Base-by-base conservation (phyloP, 805 yeast species). In the Kuraishia borneana region DNA sequence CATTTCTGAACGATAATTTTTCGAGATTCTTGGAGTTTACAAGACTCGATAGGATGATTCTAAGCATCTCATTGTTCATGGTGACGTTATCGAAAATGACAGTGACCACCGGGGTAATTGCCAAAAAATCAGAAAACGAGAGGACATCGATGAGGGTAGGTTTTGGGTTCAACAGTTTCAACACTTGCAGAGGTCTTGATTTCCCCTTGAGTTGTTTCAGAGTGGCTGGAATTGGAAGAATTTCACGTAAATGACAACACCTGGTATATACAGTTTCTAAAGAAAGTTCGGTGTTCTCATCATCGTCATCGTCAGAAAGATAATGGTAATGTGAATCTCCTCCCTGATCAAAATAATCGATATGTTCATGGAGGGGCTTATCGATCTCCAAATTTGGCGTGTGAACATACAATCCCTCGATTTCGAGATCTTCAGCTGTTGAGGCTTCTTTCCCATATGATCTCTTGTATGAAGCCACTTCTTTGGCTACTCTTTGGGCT, bases 401-500 rank as follows among this genome's bases (percentile, higher is more conserved):
- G 3, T 43, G 43, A 5, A 18, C 8, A 6, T 19, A 33, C 20
- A 32, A 50, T 2, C 40, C 54, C 8, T 42, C 42, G 13, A 31
- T 35, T 17, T 26, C 28, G n/a, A 18, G 26, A 5, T 33, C 31
- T 6, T 21, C 31, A 6, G 21, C 21, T 7, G 27, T n/a, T 8
- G 37, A 20, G 6, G 38, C 30, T 19, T 40, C 46, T 33, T 38
- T 40, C 27, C 35, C 32, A 20, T 34, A 34, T 4, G 33, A 32
- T 25, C 28, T 19, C n/a, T 46, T 52, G 46, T 60, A 74, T 26
- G 55, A 58, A 2, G 63, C 42, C 8, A 80, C 83, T 54, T 82
- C 92, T 31, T 61, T 60, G 0, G 87, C 87, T 28, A 79, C 70
- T 47, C 81, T 60, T 42, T 70, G 68, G 1, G 89, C 94, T 3